Evolutionary conservation across 1,284 basidiomycete species (phyloP), one percentile per base, ranked within the genome.

Genomic region (Boletellus deceptivus): DNA sequence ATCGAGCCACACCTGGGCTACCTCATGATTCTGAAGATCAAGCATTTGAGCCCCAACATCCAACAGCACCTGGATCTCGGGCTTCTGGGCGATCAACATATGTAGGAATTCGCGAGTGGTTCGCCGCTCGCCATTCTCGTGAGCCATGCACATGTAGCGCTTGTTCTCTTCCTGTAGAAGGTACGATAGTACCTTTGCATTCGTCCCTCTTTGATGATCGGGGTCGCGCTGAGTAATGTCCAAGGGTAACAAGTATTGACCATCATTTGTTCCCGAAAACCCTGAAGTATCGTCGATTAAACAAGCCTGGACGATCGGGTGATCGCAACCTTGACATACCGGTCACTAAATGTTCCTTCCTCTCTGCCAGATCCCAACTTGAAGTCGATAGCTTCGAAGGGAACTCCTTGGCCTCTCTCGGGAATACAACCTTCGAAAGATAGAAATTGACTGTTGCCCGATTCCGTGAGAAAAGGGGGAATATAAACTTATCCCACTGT

Each of bases 331-430:
- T 31, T 11, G 13, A 11, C 61, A 48, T 11, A 65, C 61, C 61
- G 0, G 59, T 65, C 8, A 62, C 29, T 1, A 72, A 27, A 5
- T 6, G 10, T 11, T 4, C 10, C 13, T 31, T 31, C 29, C 13
- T 31, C 13, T 31, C 29, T 31, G 74, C 76, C 33, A 82, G 61
- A 62, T 82, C 80, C 79, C 79, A 82, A 0, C 71, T 70, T 2
- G 75, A 78, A 7, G 76, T 74, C 0, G 72, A 61, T 2, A 83
- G 55, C 51, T 78, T 82, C 59, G 5, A 63, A 31, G 29, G 29
- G 13, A 31, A 31, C 13, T 31, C 29, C 29, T 31, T 31, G 29
- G 29, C 29, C 11, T 31, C 27, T 29, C 8, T 31, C 29, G 11
- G 29, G 29, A 31, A 31, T 6, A 31, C 29, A 11, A 31, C 40